Evolutionary conservation across 2,329 filamentous ascomycete genomes (phyloP).

Genomic region (Fusarium abutilonis): DNA sequence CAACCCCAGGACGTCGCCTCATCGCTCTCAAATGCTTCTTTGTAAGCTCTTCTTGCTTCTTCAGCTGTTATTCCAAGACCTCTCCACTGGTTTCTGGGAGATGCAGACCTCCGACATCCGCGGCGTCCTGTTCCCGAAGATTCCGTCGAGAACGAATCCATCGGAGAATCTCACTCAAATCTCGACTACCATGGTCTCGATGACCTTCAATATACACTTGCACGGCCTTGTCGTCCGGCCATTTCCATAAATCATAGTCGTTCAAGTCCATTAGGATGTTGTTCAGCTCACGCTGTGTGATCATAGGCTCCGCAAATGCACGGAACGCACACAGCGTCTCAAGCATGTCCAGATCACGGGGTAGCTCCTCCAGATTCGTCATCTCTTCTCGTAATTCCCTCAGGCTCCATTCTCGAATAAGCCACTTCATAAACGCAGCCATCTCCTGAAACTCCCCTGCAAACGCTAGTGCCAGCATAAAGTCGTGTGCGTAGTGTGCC

Average conservation of each 20-base stretch:
- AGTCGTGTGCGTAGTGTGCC: constrained; percentile 60
- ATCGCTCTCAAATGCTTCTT: constrained; percentile 4
- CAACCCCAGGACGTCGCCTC: constrained; percentile 4
- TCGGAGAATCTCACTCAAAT: constrained; percentile 42
- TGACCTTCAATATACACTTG: constrained; percentile 46
- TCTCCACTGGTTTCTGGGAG: constrained; percentile 8
- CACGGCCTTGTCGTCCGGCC: constrained; percentile 54
- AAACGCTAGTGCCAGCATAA: constrained; percentile 71
- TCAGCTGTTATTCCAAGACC: neutral
- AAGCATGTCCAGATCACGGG: constrained; percentile 48
- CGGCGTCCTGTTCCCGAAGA: constrained; percentile 16
- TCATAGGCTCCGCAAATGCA: constrained; percentile 57
- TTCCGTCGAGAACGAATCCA: constrained; percentile 29
- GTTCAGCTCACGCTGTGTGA: constrained; percentile 48
- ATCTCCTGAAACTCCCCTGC: constrained; percentile 69
- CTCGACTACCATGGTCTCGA: constrained; percentile 40
- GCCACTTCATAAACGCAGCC: constrained; percentile 67
- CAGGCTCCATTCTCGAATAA: constrained; percentile 58
- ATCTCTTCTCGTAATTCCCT: constrained; percentile 50
- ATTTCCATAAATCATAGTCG: constrained; percentile 45
- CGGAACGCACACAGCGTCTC: constrained; percentile 59
- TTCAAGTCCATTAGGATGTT: constrained; percentile 47
- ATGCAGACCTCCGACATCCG: constrained; percentile 11
- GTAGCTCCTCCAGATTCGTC: constrained; percentile 49
- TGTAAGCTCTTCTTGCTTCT: constrained; percentile 8